A percentile compares a stretch with the other conserved stretches of the same genome.
phyloP scores from a whole-genome alignment of 108 stramenopile genomes.

The Stephanodiscus triporus region DNA sequence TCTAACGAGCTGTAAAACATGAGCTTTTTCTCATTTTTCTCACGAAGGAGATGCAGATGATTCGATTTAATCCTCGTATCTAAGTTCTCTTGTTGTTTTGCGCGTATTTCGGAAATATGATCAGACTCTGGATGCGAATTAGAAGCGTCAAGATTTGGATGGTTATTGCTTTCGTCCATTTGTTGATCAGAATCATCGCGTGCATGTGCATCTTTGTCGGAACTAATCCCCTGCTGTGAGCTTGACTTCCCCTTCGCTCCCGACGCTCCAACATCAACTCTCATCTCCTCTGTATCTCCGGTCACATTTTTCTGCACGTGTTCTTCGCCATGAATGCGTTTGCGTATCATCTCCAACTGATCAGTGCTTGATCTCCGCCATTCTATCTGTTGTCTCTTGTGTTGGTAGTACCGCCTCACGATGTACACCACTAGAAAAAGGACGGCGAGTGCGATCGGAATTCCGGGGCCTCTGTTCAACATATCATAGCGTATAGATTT shows the following conservation, averaged over 20 bases:
- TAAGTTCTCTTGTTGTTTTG: conserved; percentile 26
- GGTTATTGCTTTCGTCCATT: neutral
- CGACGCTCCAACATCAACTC: neutral
- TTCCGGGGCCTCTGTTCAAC: neutral
- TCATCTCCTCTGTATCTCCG: conserved; percentile 3
- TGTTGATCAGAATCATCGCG: neutral
- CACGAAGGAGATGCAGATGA: conserved; percentile 10
- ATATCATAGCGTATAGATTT: neutral
- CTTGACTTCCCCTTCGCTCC: neutral
- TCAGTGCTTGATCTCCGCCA: conserved; percentile 8
- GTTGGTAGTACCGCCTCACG: conserved; percentile 2
- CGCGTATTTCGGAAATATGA: conserved; percentile 15
- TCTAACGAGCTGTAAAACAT: conserved; percentile 7
- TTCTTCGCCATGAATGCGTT: conserved; percentile 4
- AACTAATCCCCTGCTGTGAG: neutral
- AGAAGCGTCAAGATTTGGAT: neutral
- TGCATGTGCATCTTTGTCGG: neutral
- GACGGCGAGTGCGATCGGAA: conserved; percentile 1
- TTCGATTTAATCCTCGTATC: conserved; percentile 3
- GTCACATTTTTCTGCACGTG: neutral
- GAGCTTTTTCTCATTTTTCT: conserved; percentile 17
- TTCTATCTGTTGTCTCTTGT: neutral
- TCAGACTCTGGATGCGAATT: neutral
- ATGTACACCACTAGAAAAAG: neutral
- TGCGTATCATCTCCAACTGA: conserved; percentile 11